Conservation (phyloP, 108 stramenopile genomes). For the Pelagomonas calceolata region DNA sequence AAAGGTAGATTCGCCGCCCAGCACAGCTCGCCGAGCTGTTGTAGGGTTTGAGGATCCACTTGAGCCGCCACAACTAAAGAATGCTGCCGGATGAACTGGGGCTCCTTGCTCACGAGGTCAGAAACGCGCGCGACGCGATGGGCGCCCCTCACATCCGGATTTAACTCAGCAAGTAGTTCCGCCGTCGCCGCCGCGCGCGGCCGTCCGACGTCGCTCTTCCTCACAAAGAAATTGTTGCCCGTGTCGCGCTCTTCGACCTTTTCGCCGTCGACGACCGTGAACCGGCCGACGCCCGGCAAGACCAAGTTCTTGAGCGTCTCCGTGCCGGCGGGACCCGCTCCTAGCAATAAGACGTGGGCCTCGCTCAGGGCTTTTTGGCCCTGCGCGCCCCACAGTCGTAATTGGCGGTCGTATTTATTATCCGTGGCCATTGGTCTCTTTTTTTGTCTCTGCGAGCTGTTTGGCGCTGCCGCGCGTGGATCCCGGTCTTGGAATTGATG, state of each 20-base stretch:
- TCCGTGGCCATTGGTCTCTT: conserved; percentile 46
- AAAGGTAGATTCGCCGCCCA: conserved; percentile 45
- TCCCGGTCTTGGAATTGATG: no score
- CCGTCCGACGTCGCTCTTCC: conserved; percentile 21
- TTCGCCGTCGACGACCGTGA: conserved; percentile 75
- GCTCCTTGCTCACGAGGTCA: background rate
- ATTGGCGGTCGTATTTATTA: conserved; percentile 98
- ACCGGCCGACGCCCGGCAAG: conserved; percentile 86
- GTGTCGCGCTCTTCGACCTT: conserved; percentile 22
- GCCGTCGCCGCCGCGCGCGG: conserved; percentile 30
- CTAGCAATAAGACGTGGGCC: conserved; percentile 53
- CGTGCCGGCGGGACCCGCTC: conserved; percentile 78
- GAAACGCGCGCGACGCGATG: background rate
- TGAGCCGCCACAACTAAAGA: conserved; percentile 73
- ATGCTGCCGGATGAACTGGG: conserved; percentile 4
- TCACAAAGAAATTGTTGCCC: conserved; percentile 62
- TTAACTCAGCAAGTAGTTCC: conserved; percentile 36
- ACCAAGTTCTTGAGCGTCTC: conserved; percentile 97
- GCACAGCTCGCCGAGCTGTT: conserved; percentile 48
- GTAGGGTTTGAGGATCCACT: conserved; percentile 48
- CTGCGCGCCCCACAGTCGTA: conserved; percentile 91
- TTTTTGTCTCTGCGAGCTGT: background rate
- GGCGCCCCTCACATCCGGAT: conserved; percentile 12
- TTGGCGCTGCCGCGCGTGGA: no score
- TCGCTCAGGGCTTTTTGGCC: conserved; percentile 68